Evolutionary conservation across 352 stramenopile species (phyloP).

Genomic region (Pythium sp.): DNA sequence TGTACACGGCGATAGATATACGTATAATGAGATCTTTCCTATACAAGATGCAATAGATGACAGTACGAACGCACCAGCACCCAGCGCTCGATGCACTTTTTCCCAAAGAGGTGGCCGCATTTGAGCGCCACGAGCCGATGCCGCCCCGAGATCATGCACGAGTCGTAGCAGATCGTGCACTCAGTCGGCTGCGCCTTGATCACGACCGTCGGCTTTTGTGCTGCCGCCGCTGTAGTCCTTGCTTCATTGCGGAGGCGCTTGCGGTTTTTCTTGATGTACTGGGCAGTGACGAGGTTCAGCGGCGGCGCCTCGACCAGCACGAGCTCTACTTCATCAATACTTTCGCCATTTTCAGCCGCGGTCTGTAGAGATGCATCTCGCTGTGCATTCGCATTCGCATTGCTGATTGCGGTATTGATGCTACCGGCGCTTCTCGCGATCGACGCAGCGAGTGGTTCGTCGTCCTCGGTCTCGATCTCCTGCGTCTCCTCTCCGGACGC

Average conservation of each 20-base stretch:
- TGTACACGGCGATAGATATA: background rate
- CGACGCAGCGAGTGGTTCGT: conserved; percentile 2
- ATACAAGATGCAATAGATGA: background rate
- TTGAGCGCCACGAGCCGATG: conserved; percentile 73
- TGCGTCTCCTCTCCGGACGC: background rate
- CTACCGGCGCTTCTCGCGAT: background rate
- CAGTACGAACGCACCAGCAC: conserved; percentile 19
- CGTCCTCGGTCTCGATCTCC: conserved; percentile 5
- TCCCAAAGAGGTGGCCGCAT: conserved; percentile 76
- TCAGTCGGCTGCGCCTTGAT: conserved; percentile 54
- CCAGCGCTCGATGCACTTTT: conserved; percentile 76
- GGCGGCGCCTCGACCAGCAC: background rate
- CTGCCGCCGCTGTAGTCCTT: background rate
- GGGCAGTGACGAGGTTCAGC: background rate
- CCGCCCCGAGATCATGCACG: conserved; percentile 50
- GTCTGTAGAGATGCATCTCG: background rate
- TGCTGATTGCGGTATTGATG: background rate
- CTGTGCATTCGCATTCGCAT: background rate
- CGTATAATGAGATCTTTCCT: background rate
- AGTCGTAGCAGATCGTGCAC: conserved; percentile 75
- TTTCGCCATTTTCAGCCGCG: background rate
- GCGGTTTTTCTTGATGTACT: background rate
- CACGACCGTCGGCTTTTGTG: conserved; percentile 15
- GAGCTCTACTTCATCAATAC: background rate
- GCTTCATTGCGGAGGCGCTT: conserved; percentile 3